These are phyloP conservation scores for Aspergillus bombycis DNA, from an alignment of 2,329 filamentous ascomycete genomes.

Conservation along the genomic window DNA sequence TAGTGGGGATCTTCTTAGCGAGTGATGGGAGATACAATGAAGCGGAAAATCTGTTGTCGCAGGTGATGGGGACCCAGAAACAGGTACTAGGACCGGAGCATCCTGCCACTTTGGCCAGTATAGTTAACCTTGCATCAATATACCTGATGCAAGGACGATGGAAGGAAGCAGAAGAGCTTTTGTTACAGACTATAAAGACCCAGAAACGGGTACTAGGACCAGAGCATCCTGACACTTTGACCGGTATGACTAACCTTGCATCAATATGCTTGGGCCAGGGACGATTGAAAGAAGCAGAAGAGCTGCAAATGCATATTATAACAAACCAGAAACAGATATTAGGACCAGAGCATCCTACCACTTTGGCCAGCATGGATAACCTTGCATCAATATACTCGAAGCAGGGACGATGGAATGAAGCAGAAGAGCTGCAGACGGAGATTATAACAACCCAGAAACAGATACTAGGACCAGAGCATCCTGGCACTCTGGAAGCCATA, in stretches of 20 bases:
- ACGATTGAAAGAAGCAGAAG: slow-evolving; percentile 5
- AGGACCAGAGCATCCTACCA: slow-evolving; percentile 14
- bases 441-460: no score
- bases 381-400: neutral
- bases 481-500: no score
- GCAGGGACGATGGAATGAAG: no score
- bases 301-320: slow-evolving; percentile 10
- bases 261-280: neutral
- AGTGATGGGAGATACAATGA: slow-evolving; percentile 12
- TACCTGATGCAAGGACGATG: neutral
- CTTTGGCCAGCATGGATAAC: neutral
- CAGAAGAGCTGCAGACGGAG: no score
- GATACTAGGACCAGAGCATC: no score
- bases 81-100: slow-evolving; percentile 7
- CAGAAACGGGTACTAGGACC: slow-evolving; percentile 9
- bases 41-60: neutral
- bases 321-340: slow-evolving; percentile 19
- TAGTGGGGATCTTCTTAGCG: neutral
- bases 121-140: neutral
- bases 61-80: slow-evolving; percentile 10
- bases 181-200: neutral
- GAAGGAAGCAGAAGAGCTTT: slow-evolving; percentile 9
- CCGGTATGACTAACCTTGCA: slow-evolving; percentile 1
- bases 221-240: slow-evolving; percentile 21
- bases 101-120: slow-evolving; percentile 20